phyloP scores from a whole-genome alignment of 2,329 filamentous ascomycete species.

The Phialocephala sp. region DNA sequence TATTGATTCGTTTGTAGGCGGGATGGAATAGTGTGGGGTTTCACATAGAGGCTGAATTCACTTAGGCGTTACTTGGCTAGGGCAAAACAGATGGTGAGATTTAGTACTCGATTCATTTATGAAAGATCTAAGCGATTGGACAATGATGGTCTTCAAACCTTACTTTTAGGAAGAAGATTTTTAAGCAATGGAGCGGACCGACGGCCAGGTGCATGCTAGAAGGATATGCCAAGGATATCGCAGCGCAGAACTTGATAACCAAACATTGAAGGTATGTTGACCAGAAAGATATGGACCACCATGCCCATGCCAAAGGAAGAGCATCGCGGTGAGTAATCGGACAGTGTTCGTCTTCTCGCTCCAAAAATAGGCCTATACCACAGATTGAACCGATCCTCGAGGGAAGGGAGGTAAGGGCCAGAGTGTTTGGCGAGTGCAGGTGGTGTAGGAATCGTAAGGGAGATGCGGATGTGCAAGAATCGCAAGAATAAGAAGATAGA shows the following conservation, averaged over 20 bases:
- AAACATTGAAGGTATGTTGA: constrained; percentile 54
- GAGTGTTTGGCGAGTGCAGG: constrained; percentile 75
- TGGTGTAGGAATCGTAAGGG: background rate
- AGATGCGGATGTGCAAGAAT: background rate
- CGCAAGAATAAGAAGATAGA: background rate
- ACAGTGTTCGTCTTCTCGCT: constrained; percentile 71
- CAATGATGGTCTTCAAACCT: background rate
- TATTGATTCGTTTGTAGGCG: constrained; percentile 13
- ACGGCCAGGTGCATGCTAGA: constrained; percentile 1
- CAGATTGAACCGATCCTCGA: constrained; percentile 50
- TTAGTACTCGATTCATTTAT: background rate
- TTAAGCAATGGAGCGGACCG: constrained; percentile 1
- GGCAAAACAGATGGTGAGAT: background rate
- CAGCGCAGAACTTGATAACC: background rate
- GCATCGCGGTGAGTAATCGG: constrained; percentile 74
- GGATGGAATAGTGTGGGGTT: constrained; percentile 8
- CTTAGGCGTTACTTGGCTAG: constrained; percentile 19
- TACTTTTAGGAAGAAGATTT: background rate
- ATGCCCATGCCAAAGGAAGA: constrained; percentile 60
- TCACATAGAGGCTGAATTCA: constrained; percentile 33
- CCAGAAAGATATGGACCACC: constrained; percentile 73
- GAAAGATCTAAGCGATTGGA: background rate
- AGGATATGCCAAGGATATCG: background rate
- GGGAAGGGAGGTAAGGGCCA: constrained; percentile 69
- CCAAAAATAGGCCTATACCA: constrained; percentile 86